Base-by-base conservation (phyloP, 2,329 filamentous ascomycete genomes). In the Aureobasidium lini region DNA sequence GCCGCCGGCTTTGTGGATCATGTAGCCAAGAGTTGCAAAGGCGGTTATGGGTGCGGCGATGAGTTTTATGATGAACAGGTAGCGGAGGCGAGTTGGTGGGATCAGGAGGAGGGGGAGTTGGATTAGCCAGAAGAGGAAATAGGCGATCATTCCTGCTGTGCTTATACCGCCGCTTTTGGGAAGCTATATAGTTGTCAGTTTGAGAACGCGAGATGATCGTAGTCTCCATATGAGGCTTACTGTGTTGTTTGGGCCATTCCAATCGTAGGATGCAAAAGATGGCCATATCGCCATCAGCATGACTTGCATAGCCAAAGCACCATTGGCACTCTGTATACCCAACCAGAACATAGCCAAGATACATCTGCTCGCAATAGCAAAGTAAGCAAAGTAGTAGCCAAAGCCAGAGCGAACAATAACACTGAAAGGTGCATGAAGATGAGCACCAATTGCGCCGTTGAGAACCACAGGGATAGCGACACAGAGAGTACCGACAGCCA, bases 301-400 rank as follows among this genome's bases (percentile, higher is more conserved):
- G 44, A 79, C 77, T 4, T 73, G 72, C 8, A 82, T 73, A 0
- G 76, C 74, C 60, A 81, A 80, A 0, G 80, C 83, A 0, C 85
- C 84, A 63, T 85, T 85, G 61, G 83, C 82, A 42, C 81, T 83
- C 64, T 87, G 84, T 48, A 88, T 85, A 0, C 84, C 83, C 57
- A 87, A 83, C 86, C 81, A 84, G 69, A 84, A 82, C 16, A 83
- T 68, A 5, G 80, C 81, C 3, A 83, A 75, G 59, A 83, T 78
- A 40, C 76, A 75, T 10, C 81, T 75, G 0, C 77, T 80, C 7
- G 83, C 65, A 56, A 83, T 80, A 28, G 79, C 76, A 39, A 83
- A 72, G 65, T 81, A 81, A 28, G 77, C 80, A 57, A 81, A 80
- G 74, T 77, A 82, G 70, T 82, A 83, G 0, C 81, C 81, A 74